Evolutionary conservation across 2,329 filamentous ascomycete species (phyloP).

Genomic region (Alternaria solani): DNA sequence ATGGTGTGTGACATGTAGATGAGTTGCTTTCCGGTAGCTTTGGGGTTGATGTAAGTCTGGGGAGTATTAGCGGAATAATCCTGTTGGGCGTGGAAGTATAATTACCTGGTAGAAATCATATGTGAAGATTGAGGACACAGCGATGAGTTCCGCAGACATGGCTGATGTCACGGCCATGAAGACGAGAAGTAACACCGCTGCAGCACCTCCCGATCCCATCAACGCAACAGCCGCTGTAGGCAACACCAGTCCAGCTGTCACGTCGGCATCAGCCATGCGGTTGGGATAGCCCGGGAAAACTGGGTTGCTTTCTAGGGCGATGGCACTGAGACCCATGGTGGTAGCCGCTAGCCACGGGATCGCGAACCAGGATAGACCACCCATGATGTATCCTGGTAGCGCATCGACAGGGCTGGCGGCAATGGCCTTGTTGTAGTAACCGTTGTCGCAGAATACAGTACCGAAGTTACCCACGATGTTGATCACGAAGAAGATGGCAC

Average conservation of each 20-base stretch:
- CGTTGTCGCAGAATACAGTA: slow-evolving; percentile 85
- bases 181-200: slow-evolving; percentile 78
- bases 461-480: slow-evolving; percentile 86
- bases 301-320: slow-evolving; percentile 78
- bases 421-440: slow-evolving; percentile 93
- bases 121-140: slow-evolving; percentile 86
- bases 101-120: slow-evolving; percentile 84
- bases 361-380: slow-evolving; percentile 88
- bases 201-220: slow-evolving; percentile 81
- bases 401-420: slow-evolving; percentile 85
- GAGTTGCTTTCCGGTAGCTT: slow-evolving; percentile 75
- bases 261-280: slow-evolving; percentile 76
- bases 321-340: slow-evolving; percentile 83
- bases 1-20: slow-evolving; percentile 81
- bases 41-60: slow-evolving; percentile 74
- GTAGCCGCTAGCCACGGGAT: slow-evolving; percentile 91
- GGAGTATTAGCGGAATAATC: background rate
- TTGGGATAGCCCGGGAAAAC: slow-evolving; percentile 76
- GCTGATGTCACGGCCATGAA: slow-evolving; percentile 92
- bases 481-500: slow-evolving; percentile 89
- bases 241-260: slow-evolving; percentile 82
- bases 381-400: slow-evolving; percentile 86
- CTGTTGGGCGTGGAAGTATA: background rate
- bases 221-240: slow-evolving; percentile 86
- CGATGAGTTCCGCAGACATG: slow-evolving; percentile 83